These are phyloP conservation scores for Albatrellus ellisii DNA, from an alignment of 768 basidiomycete species.

Conservation along the genomic window DNA sequence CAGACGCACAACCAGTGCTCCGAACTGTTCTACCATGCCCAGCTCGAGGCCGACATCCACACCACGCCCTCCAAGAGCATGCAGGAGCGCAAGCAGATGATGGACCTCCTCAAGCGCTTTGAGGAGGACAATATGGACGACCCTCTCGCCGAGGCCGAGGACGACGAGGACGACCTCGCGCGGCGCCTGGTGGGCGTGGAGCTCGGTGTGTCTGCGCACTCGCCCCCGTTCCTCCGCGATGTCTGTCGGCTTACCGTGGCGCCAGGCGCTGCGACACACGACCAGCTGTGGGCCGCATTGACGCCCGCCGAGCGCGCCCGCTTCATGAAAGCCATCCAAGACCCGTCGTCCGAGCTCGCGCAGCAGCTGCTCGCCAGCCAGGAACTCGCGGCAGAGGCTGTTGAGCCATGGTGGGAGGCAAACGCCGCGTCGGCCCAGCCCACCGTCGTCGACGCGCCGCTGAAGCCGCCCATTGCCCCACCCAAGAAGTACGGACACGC, in stretches of 20 bases:
- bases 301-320: conserved; percentile 43
- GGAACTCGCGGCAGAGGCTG: conserved; percentile 34
- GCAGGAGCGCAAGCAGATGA: conserved; percentile 49
- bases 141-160: conserved; percentile 21
- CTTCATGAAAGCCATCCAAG: conserved; percentile 44
- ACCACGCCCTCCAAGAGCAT: conserved; percentile 38
- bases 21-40: conserved; percentile 69
- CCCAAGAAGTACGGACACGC: conserved; percentile 19
- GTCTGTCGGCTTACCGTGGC: neutral
- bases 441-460: neutral
- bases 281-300: conserved; percentile 48
- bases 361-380: conserved; percentile 45
- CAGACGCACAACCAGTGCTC: conserved; percentile 65
- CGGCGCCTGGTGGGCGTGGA: conserved; percentile 42
- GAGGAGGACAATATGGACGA: conserved; percentile 44
- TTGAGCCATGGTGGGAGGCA: conserved; percentile 66
- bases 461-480: conserved; percentile 2
- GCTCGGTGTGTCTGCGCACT: conserved; percentile 33
- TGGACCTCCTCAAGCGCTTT: conserved; percentile 58
- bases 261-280: conserved; percentile 40
- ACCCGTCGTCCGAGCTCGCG: conserved; percentile 50
- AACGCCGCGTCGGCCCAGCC: conserved; percentile 5
- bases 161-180: conserved; percentile 33
- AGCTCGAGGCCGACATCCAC: conserved; percentile 52
- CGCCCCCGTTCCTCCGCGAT: neutral